phyloP scores from a whole-genome alignment of 345 rosid genomes.

The Viola odorata region DNA sequence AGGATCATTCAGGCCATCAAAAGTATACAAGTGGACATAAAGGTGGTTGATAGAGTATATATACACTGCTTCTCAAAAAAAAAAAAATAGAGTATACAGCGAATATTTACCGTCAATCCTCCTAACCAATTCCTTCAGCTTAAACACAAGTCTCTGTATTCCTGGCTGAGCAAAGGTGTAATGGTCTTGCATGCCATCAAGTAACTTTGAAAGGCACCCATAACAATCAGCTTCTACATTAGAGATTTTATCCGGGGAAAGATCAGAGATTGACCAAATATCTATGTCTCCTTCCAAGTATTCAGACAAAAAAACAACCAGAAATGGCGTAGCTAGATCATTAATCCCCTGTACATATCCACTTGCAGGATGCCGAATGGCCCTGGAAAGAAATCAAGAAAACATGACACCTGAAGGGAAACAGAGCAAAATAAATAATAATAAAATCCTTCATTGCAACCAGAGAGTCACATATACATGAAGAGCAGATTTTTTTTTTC shows the following conservation, averaged over 20 bases:
- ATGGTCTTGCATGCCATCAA: constrained; percentile 99
- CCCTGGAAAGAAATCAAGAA: constrained; percentile 54
- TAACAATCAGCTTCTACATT: constrained; percentile 93
- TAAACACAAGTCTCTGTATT: constrained; percentile 97
- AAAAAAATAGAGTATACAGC: not conserved
- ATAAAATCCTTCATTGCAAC: not conserved
- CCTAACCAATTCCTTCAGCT: constrained; percentile 90
- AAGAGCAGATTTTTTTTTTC: constrained; percentile 9
- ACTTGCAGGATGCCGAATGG: constrained; percentile 97
- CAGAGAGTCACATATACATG: not conserved
- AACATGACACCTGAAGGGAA: constrained; percentile 7
- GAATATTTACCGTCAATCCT: constrained; percentile 83
- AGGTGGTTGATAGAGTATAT: not conserved
- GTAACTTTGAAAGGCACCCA: constrained; percentile 93
- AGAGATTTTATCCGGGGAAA: constrained; percentile 59
- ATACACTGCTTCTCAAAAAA: too few relatives aligned
- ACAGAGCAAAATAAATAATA: constrained; percentile 9
- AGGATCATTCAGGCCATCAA: not conserved
- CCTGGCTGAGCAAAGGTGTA: constrained; percentile 99
- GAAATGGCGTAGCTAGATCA: constrained; percentile 95
- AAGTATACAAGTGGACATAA: not conserved
- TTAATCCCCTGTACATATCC: constrained; percentile 99
- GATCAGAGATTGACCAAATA: constrained; percentile 65
- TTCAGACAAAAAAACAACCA: constrained; percentile 90
- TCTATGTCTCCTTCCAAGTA: constrained; percentile 75